Percentiles rank a stretch among this genome's conserved stretches.
These are phyloP conservation scores for Lineolata rhizophorae DNA, from an alignment of 495 filamentous ascomycete genomes.

Conservation along the genomic window DNA sequence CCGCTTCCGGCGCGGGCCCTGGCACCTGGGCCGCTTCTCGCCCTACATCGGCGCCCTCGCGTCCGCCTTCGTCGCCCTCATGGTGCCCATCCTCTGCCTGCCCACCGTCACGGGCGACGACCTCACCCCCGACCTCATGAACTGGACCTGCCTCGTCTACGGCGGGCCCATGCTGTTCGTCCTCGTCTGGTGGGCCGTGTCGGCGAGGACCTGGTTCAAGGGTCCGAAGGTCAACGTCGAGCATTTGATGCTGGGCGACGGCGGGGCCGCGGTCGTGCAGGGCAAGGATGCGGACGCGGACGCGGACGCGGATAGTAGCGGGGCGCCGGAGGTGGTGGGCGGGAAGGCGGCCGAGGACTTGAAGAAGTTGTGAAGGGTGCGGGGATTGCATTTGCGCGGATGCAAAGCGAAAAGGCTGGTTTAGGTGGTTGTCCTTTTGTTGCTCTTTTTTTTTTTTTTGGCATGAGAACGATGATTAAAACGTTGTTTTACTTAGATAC, in stretches of 20 bases:
- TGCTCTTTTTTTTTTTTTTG: too few relatives aligned
- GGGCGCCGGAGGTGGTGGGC: too few relatives aligned
- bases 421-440: too few relatives aligned
- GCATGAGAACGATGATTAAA: too few relatives aligned
- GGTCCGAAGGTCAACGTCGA: conserved; percentile 50
- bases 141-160: conserved; percentile 59
- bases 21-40: conserved; percentile 46
- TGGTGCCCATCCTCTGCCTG: conserved; percentile 57
- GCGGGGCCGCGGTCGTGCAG: too few relatives aligned
- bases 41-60: conserved; percentile 38
- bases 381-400: too few relatives aligned
- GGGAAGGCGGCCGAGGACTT: too few relatives aligned
- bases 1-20: conserved; percentile 47
- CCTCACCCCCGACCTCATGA: conserved; percentile 31
- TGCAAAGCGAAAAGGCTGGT: too few relatives aligned
- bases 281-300: too few relatives aligned
- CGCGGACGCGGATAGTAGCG: too few relatives aligned
- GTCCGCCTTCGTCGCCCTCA: conserved; percentile 40
- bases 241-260: conserved; percentile 18
- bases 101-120: conserved; percentile 35
- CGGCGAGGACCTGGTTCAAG: conserved; percentile 49
- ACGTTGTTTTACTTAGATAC: too few relatives aligned
- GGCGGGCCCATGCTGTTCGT: conserved; percentile 33
- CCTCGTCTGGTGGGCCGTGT: conserved; percentile 45
- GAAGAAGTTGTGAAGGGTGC: too few relatives aligned